Base-by-base conservation (phyloP, 306 rosid species). In the Pyrus betulifolia region DNA sequence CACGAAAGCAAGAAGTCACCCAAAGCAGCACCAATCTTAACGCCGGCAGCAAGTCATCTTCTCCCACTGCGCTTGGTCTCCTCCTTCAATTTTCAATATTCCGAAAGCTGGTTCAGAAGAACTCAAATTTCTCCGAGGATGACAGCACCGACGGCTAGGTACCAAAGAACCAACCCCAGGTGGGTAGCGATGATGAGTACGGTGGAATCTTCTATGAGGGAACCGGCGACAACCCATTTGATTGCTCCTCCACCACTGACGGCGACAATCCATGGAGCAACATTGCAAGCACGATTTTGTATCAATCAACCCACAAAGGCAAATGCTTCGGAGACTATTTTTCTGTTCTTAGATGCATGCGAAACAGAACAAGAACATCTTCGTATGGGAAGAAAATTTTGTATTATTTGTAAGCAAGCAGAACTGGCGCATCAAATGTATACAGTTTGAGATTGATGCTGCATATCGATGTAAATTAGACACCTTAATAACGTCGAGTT, bases 11-110 rank as follows among this genome's bases (percentile, higher is more conserved):
- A 40, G 83, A 89, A 44, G 65, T 57, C 30, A 80, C 82, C 64
- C 76, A 74, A 22, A 83, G 77, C 79, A 82, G 79, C 46, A 65
- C 23, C 42, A 74, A 78, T 22, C 61, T 74, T 17, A 40, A 40
- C 52, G 12, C 82, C n/a, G 42, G 71, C 70, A 61, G 69, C 64
- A 89, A 78, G 81, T 81, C 93, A 4, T 80, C 89, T 21, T 82
- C 96, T 67, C 91, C 93, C 4, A 82, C 88, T 1, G 94, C 97
- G 0, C 92, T 93, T 11, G 88, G 88, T 74, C 82, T 93, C 59
- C 92, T 93, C 18, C 80, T 93, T 22, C 89, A 86, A 38, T 90
- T 96, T 10, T 86, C 96, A 0, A 61, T 90, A 61, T 91, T 89
- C 69, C 82, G 88, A 81, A 89, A 90, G 46, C 73, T 93, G 72